Evolutionary conservation across 2,329 filamentous ascomycete genomes (phyloP), one percentile per base, ranked within the genome.

Genomic region (Colletotrichum musae): DNA sequence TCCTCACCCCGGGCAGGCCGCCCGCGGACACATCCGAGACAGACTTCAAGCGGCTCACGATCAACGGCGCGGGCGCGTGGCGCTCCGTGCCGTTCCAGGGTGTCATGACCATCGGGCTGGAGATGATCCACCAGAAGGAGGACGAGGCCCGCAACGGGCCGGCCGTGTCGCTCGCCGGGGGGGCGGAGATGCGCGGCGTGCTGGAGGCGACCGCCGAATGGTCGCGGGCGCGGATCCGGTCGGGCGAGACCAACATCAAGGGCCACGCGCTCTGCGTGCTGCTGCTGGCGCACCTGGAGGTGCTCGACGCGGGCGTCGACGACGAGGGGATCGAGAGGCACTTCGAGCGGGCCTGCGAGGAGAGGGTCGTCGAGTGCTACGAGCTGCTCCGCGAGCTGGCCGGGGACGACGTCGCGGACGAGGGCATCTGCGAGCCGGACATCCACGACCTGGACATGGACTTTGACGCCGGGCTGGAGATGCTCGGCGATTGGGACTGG

Each of bases 241-340:
- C 81, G 0, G 83, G 83, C 2, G 82, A 85, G 74, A 83, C 82
- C 3, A 84, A 84, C 45, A 73, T 80, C 41, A 85, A 85, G 68
- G 79, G 79, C 5, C 78, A 80, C 51, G 41, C 78, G 28, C 64
- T 77, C n/a, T 74, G 72, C n/a, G 72, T 72, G 16, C 76, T 81
- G 32, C 79, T 85, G 28, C 58, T 78, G 15, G 73, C 76, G 3
- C 78, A 84, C n/a, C 74, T 79, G 0, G 75, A 82, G 28, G 78
- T 78, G 1, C 71, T 84, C 5, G 77, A 76, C 21, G 58, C 63
- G 12, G 77, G 78, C 0, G 48, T 77, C 2, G 64, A 73, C 2
- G 71, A 77, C 13, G 74, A 76, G 4, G 76, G 79, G 43, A 71
- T 79, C 3, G 77, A 82, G 16, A 73, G 75, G 9, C 51, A 73